Evolutionary conservation across 1,284 basidiomycete species (phyloP).

Genomic region (Dichomitus squalens): DNA sequence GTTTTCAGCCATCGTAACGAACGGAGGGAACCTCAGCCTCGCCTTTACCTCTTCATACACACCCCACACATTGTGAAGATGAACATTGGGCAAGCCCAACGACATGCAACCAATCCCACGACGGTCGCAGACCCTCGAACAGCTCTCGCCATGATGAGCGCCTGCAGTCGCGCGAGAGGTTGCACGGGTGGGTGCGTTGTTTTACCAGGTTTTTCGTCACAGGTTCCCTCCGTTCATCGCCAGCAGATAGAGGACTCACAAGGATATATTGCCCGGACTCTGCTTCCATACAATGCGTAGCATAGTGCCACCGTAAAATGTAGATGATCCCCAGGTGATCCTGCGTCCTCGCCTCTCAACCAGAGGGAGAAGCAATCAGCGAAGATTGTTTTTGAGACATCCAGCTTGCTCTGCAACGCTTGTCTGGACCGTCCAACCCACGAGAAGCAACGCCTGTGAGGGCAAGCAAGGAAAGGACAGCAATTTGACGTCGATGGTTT

Average conservation of each 20-base stretch:
- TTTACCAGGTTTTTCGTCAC: constrained; percentile 88
- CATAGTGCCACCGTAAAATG: constrained; percentile 37
- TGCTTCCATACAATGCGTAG: background rate
- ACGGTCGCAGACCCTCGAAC: background rate
- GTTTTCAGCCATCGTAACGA: background rate
- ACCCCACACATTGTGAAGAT: constrained; percentile 48
- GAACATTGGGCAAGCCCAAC: constrained; percentile 8
- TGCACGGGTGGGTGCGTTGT: constrained; percentile 60
- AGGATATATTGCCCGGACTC: constrained; percentile 11
- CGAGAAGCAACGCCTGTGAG: constrained; percentile 35
- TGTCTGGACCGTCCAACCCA: constrained; percentile 85
- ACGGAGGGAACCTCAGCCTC: constrained; percentile 67
- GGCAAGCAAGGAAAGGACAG: constrained; percentile 61
- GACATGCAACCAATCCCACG: constrained; percentile 9
- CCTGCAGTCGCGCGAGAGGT: constrained; percentile 6
- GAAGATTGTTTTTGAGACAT: constrained; percentile 86
- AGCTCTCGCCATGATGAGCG: constrained; percentile 2
- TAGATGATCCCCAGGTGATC: constrained; percentile 84
- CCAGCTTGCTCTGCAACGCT: constrained; percentile 70
- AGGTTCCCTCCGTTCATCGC: constrained; percentile 34
- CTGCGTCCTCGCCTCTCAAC: constrained; percentile 86
- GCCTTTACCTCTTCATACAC: constrained; percentile 80
- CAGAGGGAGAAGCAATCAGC: constrained; percentile 84
- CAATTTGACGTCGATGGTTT: constrained; percentile 72
- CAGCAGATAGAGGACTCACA: constrained; percentile 34